Percentiles rank a stretch among this genome's conserved stretches.
Evolutionary conservation across 768 basidiomycete species (phyloP).

Genomic region (Mycena chlorophos): DNA sequence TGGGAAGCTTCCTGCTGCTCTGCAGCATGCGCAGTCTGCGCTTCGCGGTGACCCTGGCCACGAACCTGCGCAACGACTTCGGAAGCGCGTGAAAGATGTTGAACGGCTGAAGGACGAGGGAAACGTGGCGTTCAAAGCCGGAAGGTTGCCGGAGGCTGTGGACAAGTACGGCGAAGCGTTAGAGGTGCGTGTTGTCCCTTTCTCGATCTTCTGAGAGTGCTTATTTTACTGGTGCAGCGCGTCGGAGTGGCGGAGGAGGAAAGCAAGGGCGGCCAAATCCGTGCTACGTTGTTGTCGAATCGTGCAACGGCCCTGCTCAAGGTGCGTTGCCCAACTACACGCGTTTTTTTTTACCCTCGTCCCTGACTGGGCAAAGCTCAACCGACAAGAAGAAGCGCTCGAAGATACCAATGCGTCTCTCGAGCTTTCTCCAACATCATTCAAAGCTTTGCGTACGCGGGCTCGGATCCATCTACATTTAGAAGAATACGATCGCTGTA

Average conservation of each 20-base stretch:
- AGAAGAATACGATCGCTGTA: slow-evolving; percentile 69
- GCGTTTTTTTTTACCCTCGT: slow-evolving; percentile 9
- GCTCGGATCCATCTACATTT: slow-evolving; percentile 75
- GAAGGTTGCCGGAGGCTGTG: slow-evolving; percentile 60
- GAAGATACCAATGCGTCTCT: slow-evolving; percentile 71
- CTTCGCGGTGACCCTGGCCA: slow-evolving; percentile 79
- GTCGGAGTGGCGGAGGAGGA: slow-evolving; percentile 71
- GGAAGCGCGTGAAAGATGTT: slow-evolving; percentile 80
- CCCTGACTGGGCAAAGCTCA: slow-evolving; percentile 46
- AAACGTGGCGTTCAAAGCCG: slow-evolving; percentile 69
- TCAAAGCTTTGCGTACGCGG: slow-evolving; percentile 85
- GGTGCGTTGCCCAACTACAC: slow-evolving; percentile 35
- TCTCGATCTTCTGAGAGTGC: background rate
- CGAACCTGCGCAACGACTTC: slow-evolving; percentile 64
- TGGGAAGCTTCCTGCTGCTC: slow-evolving; percentile 67
- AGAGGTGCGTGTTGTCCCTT: slow-evolving; percentile 44
- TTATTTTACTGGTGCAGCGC: slow-evolving; percentile 39
- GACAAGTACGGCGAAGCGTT: slow-evolving; percentile 71
- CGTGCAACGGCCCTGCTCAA: slow-evolving; percentile 81
- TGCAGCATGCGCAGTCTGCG: slow-evolving; percentile 70
- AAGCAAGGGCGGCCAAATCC: slow-evolving; percentile 76
- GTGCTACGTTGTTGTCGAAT: slow-evolving; percentile 79
- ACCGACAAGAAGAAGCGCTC: slow-evolving; percentile 67
- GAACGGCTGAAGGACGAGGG: slow-evolving; percentile 86
- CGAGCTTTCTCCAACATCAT: slow-evolving; percentile 58